Percentiles rank a stretch among this genome's conserved stretches.
These are phyloP conservation scores for Cercophora newfieldiana DNA, from an alignment of 495 filamentous ascomycete genomes.

Conservation along the genomic window DNA sequence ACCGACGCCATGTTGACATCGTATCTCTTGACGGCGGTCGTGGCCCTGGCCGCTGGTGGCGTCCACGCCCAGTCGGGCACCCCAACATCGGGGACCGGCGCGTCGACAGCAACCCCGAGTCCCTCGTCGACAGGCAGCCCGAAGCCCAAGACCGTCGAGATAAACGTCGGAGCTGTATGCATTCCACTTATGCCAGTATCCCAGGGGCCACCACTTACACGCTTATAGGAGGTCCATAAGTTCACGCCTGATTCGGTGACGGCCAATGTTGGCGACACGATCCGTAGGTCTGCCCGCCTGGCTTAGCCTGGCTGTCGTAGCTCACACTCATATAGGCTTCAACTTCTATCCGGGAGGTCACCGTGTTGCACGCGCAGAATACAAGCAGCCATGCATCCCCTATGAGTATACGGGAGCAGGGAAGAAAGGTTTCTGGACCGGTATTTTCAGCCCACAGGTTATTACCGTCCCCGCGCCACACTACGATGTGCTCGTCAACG, in stretches of 20 bases:
- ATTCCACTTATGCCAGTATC: neutral
- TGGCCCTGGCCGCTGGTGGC: slow-evolving; percentile 8
- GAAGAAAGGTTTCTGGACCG: slow-evolving; percentile 51
- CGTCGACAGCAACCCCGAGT: neutral
- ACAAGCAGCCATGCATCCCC: slow-evolving; percentile 56
- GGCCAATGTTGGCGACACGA: slow-evolving; percentile 41
- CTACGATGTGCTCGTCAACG: slow-evolving; percentile 54
- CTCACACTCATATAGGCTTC: slow-evolving; percentile 43
- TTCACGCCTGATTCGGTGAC: slow-evolving; percentile 36
- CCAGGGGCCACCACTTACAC: neutral
- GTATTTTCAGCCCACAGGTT: slow-evolving; percentile 39
- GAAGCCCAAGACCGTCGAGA: slow-evolving; percentile 21
- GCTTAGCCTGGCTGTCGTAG: neutral
- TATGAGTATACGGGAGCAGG: slow-evolving; percentile 49
- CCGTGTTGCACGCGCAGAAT: slow-evolving; percentile 58
- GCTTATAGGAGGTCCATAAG: slow-evolving; percentile 31
- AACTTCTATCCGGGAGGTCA: slow-evolving; percentile 61
- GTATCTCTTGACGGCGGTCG: slow-evolving; percentile 7
- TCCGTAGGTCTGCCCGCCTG: slow-evolving; percentile 29
- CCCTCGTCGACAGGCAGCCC: neutral
- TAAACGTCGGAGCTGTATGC: slow-evolving; percentile 38
- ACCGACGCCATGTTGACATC: slow-evolving; percentile 12
- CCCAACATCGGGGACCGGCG: neutral
- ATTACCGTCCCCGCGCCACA: slow-evolving; percentile 35
- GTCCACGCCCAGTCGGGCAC: slow-evolving; percentile 13